These are phyloP conservation scores for Tarenaya hassleriana DNA, from an alignment of 345 rosid genomes.

Conservation along the genomic window DNA sequence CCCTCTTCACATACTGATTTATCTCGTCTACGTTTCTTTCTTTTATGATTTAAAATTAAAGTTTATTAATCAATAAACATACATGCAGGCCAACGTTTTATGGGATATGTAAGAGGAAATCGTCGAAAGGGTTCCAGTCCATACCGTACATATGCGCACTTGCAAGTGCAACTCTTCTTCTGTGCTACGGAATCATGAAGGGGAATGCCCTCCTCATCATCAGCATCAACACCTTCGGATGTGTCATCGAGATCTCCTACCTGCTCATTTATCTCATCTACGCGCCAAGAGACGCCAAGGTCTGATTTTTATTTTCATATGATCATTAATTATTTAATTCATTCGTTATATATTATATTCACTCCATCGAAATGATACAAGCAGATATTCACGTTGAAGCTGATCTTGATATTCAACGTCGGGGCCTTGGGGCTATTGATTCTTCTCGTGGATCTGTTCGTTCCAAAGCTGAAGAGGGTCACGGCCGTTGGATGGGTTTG, in stretches of 20 bases:
- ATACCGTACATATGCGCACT: slow-evolving; percentile 61
- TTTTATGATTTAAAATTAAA: too few relatives aligned
- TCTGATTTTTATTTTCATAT: too few relatives aligned
- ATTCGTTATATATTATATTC: too few relatives aligned
- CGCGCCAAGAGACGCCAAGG: slow-evolving; percentile 58
- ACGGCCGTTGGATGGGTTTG: slow-evolving; percentile 70
- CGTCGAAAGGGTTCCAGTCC: slow-evolving; percentile 66
- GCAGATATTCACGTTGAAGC: slow-evolving; percentile 49
- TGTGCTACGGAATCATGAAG: slow-evolving; percentile 58
- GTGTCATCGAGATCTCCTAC: slow-evolving; percentile 46
- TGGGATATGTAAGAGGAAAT: slow-evolving; percentile 49
- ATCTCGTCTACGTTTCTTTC: too few relatives aligned
- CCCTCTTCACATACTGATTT: neutral
- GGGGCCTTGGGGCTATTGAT: slow-evolving; percentile 48
- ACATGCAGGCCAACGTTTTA: slow-evolving; percentile 60
- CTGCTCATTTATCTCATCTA: slow-evolving; percentile 42
- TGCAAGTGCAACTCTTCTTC: slow-evolving; percentile 55
- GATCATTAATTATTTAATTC: neutral
- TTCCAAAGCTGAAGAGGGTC: slow-evolving; percentile 36
- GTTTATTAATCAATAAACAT: neutral
- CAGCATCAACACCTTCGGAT: slow-evolving; percentile 59
- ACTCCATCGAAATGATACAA: too few relatives aligned
- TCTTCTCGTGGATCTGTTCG: slow-evolving; percentile 29
- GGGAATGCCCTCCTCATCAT: slow-evolving; percentile 40
- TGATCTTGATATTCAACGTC: slow-evolving; percentile 48